Evolutionary conservation across 2,329 filamentous ascomycete species (phyloP), one percentile per base, ranked within the genome.

Genomic region (Dactylellina parvicollis): DNA sequence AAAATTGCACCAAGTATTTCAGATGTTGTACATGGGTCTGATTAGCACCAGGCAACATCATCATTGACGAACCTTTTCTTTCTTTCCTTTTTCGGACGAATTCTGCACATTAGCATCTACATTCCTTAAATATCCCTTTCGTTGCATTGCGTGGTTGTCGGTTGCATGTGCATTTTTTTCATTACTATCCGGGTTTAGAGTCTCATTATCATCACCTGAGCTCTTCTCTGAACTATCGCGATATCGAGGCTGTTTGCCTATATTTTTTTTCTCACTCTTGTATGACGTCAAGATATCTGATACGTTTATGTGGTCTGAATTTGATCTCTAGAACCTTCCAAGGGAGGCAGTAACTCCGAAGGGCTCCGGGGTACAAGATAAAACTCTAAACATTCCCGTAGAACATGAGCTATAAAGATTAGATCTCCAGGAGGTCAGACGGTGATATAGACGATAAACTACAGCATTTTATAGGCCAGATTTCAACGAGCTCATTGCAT

Each of bases 121-220:
- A 38, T 46, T 56, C 56, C 22, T 57, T 65, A 59, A 46, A 65
- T 44, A 67, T 60, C 52, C 52, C 36, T 34, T 40, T 14, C 52
- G 30, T 38, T 59, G 49, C 57, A 61, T 71, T 62, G 66, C 66
- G 57, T 40, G 64, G 64, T 55, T 34, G 34, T 26, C 9, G 57
- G 50, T 40, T 55, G 46, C 64, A 69, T 54, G 4, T 30, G 12
- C 8, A 20, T 16, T 22, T 42, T 50, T 32, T 8, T 28, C 26
- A 26, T 36, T 24, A 47, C 7, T 4, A 47, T 14, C 36, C 32
- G 40, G 59, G 14, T 40, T 55, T 30, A 16, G 20, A 50, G 20
- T 18, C 20, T 46, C 12, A 16, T 34, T 38, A 47, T 42, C 20
- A 14, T 40, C 20, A n/a, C 32, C 22, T 4, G 16, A 16, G 16